phyloP scores from a whole-genome alignment of 108 stramenopile species.

The Skeletonema menzelii region DNA sequence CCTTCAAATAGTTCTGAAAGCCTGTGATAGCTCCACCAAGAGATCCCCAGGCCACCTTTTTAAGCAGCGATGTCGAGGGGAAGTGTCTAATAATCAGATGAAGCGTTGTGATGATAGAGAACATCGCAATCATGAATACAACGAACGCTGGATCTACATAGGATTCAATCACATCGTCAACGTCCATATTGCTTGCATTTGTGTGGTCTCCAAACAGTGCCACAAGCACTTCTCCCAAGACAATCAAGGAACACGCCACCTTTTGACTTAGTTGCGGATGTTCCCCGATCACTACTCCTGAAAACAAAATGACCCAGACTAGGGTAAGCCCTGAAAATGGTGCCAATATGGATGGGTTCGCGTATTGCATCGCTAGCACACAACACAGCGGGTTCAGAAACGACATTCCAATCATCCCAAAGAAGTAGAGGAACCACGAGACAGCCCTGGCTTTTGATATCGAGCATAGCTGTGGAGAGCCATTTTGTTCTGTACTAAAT shows the following conservation, averaged over 20 bases:
- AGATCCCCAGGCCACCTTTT: conserved; percentile 44
- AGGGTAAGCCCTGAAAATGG: conserved; percentile 86
- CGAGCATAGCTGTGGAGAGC: background rate
- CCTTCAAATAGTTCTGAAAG: conserved; percentile 82
- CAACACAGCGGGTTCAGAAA: conserved; percentile 78
- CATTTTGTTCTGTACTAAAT: background rate
- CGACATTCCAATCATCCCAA: conserved; percentile 85
- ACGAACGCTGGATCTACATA: conserved; percentile 62
- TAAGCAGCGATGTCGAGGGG: conserved; percentile 18
- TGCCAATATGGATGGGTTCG: conserved; percentile 82
- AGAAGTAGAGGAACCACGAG: conserved; percentile 38
- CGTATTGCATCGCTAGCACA: conserved; percentile 86
- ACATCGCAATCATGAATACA: conserved; percentile 54
- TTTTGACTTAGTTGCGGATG: conserved; percentile 52
- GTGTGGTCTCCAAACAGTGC: conserved; percentile 87
- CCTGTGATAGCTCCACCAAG: conserved; percentile 68
- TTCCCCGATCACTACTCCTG: conserved; percentile 56
- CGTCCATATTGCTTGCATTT: conserved; percentile 53
- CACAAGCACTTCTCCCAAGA: conserved; percentile 75
- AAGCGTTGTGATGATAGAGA: conserved; percentile 44
- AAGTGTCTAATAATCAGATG: conserved; percentile 19
- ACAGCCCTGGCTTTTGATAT: conserved; percentile 1
- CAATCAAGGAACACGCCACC: conserved; percentile 67
- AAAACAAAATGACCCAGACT: conserved; percentile 83
- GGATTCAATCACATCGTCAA: conserved; percentile 66